These are phyloP conservation scores for Tulasnella sp. DNA, from an alignment of 768 basidiomycete genomes.

Conservation along the genomic window DNA sequence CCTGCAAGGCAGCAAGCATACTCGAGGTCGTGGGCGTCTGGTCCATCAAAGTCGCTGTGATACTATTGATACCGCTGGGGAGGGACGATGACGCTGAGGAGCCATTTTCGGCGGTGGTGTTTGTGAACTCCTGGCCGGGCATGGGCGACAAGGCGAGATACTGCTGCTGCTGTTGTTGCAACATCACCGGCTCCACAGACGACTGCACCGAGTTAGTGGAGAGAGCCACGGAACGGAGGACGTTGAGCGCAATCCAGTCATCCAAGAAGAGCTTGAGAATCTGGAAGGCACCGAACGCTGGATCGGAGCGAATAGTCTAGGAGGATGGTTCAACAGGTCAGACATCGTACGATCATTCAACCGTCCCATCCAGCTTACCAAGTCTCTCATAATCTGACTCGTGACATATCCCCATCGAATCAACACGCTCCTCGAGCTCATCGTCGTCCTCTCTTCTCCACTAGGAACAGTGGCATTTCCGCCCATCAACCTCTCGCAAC, in stretches of 20 bases:
- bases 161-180: slow-evolving; percentile 44
- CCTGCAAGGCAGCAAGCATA: slow-evolving; percentile 81
- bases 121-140: slow-evolving; percentile 73
- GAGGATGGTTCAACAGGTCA: not conserved
- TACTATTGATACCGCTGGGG: slow-evolving; percentile 25
- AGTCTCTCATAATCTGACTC: slow-evolving; percentile 84
- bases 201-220: slow-evolving; percentile 88
- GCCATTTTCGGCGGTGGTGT: slow-evolving; percentile 29
- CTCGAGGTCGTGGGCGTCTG: slow-evolving; percentile 82
- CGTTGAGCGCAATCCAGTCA: slow-evolving; percentile 87
- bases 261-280: slow-evolving; percentile 85
- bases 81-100: not conserved
- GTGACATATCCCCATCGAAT: slow-evolving; percentile 92
- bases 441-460: slow-evolving; percentile 63
- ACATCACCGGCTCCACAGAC: slow-evolving; percentile 85
- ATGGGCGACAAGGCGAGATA: slow-evolving; percentile 83
- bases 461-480: slow-evolving; percentile 40
- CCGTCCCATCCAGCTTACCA: slow-evolving; percentile 40
- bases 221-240: slow-evolving; percentile 73
- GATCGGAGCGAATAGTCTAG: slow-evolving; percentile 85
- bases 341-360: not conserved
- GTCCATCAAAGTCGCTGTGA: slow-evolving; percentile 45
- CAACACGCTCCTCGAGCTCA: slow-evolving; percentile 79
- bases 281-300: slow-evolving; percentile 86
- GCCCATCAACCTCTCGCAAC: slow-evolving; percentile 75